Conservation (phyloP, 2,329 filamentous ascomycete species). For the Botrytis hyacinthi region DNA sequence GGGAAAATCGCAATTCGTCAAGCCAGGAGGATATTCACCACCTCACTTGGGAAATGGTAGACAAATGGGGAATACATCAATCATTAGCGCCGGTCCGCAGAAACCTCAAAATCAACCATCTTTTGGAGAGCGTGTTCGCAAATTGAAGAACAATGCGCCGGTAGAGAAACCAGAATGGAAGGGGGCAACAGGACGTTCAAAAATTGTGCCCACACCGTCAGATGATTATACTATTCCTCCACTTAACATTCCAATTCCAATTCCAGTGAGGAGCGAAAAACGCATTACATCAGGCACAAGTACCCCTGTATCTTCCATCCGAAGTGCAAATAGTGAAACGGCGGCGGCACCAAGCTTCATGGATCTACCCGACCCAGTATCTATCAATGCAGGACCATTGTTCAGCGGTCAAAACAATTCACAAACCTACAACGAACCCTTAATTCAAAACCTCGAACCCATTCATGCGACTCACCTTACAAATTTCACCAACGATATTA, state of each 20-base stretch:
- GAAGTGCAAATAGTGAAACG: conserved; percentile 33
- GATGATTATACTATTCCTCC: conserved; percentile 58
- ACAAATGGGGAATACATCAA: conserved; percentile 30
- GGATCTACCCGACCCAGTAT: conserved; percentile 24
- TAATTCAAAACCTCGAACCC: conserved; percentile 9
- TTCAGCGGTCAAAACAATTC: conserved; percentile 25
- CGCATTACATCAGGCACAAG: conserved; percentile 26
- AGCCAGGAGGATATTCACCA: conserved; percentile 50
- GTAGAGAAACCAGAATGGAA: conserved; percentile 61
- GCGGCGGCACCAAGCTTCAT: conserved; percentile 28
- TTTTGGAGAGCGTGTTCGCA: conserved; percentile 49
- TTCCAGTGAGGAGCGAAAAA: conserved; percentile 50
- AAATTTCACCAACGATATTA: conserved; percentile 1
- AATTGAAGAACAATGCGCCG: conserved; percentile 39
- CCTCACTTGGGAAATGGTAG: conserved; percentile 26
- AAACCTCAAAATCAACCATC: conserved; percentile 36
- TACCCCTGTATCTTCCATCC: conserved; percentile 33
- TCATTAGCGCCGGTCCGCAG: conserved; percentile 34
- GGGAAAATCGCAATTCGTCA: conserved; percentile 56
- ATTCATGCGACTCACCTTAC: neutral
- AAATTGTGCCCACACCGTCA: conserved; percentile 61
- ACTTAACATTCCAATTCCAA: conserved; percentile 49
- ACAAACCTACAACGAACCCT: conserved; percentile 13
- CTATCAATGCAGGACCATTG: conserved; percentile 26
- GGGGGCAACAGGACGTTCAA: conserved; percentile 66